Percentiles rank a stretch among this genome's conserved stretches.
These are phyloP conservation scores for Triangularia verruculosa DNA, from an alignment of 2,329 filamentous ascomycete genomes.

Conservation along the genomic window DNA sequence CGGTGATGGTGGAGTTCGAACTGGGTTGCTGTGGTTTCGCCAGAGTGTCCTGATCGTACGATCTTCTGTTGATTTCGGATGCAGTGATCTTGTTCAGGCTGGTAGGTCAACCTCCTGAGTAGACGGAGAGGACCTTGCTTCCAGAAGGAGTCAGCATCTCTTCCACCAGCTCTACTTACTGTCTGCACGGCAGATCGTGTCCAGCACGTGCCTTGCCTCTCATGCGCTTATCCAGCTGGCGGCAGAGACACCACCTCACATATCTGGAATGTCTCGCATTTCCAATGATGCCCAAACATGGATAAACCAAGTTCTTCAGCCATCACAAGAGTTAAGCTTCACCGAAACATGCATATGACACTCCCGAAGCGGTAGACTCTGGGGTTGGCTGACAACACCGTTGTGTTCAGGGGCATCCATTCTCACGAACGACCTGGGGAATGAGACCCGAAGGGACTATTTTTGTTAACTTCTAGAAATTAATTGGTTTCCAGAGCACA, in stretches of 20 bases:
- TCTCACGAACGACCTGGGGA: no score
- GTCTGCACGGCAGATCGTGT: neutral
- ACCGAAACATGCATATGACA: neutral
- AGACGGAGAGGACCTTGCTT: no score
- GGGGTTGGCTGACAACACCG: neutral
- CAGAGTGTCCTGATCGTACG: no score
- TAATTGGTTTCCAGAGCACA: neutral
- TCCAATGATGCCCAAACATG: neutral
- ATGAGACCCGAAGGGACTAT: neutral
- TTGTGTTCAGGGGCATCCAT: neutral
- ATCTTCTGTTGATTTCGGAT: no score
- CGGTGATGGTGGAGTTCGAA: no score
- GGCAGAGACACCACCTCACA: neutral
- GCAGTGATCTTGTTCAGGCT: no score
- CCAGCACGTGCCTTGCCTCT: neutral
- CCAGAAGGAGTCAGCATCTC: no score
- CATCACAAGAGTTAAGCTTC: neutral
- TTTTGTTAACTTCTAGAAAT: neutral
- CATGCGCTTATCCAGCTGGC: neutral
- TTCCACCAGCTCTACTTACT: neutral
- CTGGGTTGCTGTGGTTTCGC: no score
- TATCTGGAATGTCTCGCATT: neutral
- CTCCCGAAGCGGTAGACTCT: neutral
- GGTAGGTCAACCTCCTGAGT: no score
- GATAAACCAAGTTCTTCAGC: neutral